phyloP scores from a whole-genome alignment of 2,329 filamentous ascomycete species.

The Xylariaceae sp. region DNA sequence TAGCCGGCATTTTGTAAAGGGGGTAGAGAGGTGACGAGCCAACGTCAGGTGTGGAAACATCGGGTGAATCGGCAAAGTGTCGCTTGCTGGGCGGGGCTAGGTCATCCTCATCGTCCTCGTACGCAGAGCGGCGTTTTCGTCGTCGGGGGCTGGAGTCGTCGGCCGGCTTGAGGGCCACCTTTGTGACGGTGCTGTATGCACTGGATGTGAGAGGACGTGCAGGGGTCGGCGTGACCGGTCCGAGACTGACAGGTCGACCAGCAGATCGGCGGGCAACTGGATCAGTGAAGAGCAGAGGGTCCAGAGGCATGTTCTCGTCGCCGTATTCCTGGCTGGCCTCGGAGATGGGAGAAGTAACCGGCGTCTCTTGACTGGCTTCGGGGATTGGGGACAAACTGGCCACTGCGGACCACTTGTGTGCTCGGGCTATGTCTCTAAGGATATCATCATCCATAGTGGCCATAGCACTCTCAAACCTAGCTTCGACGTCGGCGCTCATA shows the following conservation, averaged over 20 bases:
- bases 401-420: no score
- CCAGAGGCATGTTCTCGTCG: slow-evolving; percentile 63
- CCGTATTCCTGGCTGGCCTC: slow-evolving; percentile 65
- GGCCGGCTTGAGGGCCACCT: slow-evolving; percentile 70
- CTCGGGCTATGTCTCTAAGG: not conserved
- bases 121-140: no score
- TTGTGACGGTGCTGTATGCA: slow-evolving; percentile 71
- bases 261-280: slow-evolving; percentile 15
- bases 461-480: slow-evolving; percentile 42
- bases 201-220: slow-evolving; percentile 46
- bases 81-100: no score
- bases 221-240: slow-evolving; percentile 62
- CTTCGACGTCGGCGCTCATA: slow-evolving; percentile 34
- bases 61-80: no score
- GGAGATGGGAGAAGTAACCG: slow-evolving; percentile 39
- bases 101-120: no score
- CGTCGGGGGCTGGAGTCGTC: slow-evolving; percentile 50
- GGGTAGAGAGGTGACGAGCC: no score
- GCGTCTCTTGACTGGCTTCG: no score
- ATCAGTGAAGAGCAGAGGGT: slow-evolving; percentile 42
- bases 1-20: no score
- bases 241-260: slow-evolving; percentile 28
- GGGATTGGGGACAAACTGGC: no score
- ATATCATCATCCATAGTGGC: slow-evolving; percentile 55
- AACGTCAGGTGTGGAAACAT: no score